Conservation (phyloP, 805 yeast species). For the Kodamaea nitidulidarum region DNA sequence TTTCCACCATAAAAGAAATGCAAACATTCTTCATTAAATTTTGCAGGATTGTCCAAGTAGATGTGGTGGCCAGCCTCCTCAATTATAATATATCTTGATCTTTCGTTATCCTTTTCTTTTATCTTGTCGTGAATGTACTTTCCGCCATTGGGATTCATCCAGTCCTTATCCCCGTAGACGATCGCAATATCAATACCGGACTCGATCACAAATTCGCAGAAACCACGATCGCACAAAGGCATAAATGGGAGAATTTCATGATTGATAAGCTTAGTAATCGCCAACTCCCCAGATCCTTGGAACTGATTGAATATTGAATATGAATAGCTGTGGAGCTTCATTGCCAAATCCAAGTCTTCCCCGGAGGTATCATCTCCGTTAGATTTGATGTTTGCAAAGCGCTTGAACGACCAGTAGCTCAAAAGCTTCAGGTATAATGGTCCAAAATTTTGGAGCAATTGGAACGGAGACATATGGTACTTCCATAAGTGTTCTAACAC, state of each 20-base stretch:
- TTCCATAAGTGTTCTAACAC: conserved; percentile 35
- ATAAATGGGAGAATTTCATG: conserved; percentile 37
- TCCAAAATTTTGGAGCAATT: conserved; percentile 33
- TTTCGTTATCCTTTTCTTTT: conserved; percentile 8
- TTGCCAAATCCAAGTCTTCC: conserved; percentile 18
- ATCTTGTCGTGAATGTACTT: conserved; percentile 27
- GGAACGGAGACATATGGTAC: conserved; percentile 37
- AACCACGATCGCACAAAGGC: conserved; percentile 40
- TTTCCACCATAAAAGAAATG: conserved; percentile 1
- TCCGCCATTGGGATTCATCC: conserved; percentile 43
- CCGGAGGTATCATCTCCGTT: conserved; percentile 11
- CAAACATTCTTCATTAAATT: conserved; percentile 21
- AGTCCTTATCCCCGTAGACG: conserved; percentile 41
- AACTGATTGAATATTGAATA: conserved; percentile 41
- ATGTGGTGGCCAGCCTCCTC: conserved; percentile 41
- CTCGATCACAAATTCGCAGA: conserved; percentile 25
- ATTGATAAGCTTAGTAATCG: conserved; percentile 38
- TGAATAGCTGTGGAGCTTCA: conserved; percentile 38
- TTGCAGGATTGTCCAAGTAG: conserved; percentile 37
- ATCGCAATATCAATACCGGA: conserved; percentile 25
- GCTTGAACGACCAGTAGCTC: conserved; percentile 39
- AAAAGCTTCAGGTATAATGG: conserved; percentile 39
- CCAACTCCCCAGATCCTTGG: conserved; percentile 42
- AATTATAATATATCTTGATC: conserved; percentile 20
- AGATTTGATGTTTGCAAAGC: conserved; percentile 30